Base-by-base conservation (phyloP, 345 rosid species). In the Salix purpurea region DNA sequence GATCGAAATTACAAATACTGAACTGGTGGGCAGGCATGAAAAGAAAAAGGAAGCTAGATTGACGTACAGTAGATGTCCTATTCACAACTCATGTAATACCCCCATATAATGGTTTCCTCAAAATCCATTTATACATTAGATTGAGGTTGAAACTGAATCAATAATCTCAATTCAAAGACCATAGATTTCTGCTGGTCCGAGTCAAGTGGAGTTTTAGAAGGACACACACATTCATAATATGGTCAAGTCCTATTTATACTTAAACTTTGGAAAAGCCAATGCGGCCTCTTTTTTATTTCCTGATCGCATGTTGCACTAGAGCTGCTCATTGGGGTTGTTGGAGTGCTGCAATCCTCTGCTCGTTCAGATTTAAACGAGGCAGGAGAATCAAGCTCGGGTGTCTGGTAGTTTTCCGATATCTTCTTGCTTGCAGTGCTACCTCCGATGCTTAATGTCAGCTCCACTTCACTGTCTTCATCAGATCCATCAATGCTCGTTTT, bases 361-460 rank as follows among this genome's bases (percentile, higher is more conserved):
- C 68, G 65, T 18, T 84, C 86, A 3, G 84, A 81, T 58, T 78
- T 80, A 23, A 74, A 61, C 1, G 87, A 85, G 4, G 79, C 75
- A 0, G 84, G 75, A 1, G 83, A 83, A 36, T 79, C 76, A 36
- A 86, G 58, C 72, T 79, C 82, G 23, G 70, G 69, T 18, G 65
- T 72, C 30, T 72, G 78, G 68, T n/a, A 23, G 36, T 71, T 69
- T 21, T 61, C 66, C 9, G 64, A 50, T 24, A 19, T 75, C 65
- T 75, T 76, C 72, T 80, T 84, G 83, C 79, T 40, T 62, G 73
- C 68, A 56, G 79, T 72, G 58, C 50, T 67, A 30, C 85, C 84
- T 77, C 96, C 98, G 54, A 92, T 87, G 80, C 97, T 88, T 72
- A 94, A 46, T 32, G 92, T 91, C 74, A 94, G 85, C 75, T 91